These are phyloP conservation scores for Dacryopinax spathularia DNA, from an alignment of 768 basidiomycete genomes.

Conservation along the genomic window DNA sequence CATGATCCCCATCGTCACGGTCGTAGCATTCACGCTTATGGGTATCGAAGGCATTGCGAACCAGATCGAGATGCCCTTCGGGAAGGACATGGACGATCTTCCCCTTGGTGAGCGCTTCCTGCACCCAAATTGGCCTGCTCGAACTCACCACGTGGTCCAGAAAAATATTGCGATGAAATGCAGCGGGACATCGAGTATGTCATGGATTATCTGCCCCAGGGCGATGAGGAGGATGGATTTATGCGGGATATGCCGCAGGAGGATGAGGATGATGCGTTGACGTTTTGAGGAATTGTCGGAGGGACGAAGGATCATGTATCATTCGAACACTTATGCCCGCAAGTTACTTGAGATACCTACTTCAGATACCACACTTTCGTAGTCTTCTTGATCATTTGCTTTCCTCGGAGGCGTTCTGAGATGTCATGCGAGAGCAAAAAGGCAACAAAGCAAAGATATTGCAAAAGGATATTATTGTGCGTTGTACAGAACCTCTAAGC, in stretches of 20 bases:
- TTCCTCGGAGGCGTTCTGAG: no score
- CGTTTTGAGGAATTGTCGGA: background rate
- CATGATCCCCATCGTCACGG: constrained; percentile 49
- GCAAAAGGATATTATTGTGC: no score
- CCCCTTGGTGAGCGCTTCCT: constrained; percentile 48
- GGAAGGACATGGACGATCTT: constrained; percentile 53
- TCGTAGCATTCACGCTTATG: constrained; percentile 78
- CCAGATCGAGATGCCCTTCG: constrained; percentile 91
- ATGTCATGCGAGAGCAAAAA: no score
- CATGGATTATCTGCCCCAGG: constrained; percentile 22
- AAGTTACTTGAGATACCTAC: no score
- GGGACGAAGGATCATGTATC: no score
- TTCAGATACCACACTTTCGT: no score
- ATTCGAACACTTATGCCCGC: no score
- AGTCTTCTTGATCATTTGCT: no score
- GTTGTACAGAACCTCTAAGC: constrained; percentile 31
- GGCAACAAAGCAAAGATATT: no score
- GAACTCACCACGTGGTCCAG: constrained; percentile 25
- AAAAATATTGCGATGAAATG: constrained; percentile 73
- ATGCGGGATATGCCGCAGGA: background rate
- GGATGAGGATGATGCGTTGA: background rate
- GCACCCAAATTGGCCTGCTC: background rate
- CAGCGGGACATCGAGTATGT: constrained; percentile 66
- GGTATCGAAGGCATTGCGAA: constrained; percentile 93
- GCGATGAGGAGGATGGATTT: constrained; percentile 27